Base-by-base conservation (phyloP, 2,329 filamentous ascomycete species). In the Hypoxylon sp. region DNA sequence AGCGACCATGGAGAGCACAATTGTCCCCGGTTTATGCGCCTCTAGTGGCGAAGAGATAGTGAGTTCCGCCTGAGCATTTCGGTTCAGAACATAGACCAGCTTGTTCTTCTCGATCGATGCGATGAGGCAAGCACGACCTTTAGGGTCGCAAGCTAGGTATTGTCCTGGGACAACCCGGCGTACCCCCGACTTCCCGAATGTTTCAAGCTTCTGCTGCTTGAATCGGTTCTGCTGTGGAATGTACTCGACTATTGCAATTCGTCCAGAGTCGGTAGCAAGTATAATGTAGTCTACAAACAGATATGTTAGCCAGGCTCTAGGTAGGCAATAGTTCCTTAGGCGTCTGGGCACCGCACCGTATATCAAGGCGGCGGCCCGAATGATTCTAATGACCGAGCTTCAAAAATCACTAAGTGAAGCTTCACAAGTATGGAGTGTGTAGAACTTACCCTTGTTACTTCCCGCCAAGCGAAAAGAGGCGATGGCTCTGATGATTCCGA, bases 41-140 rank as follows among this genome's bases (percentile, higher is more conserved):
- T 99, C 97, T 17, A 99, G 87, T 0, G 96, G 96, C 13, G 96
- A 99, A 4, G 96, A 99, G 55, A 99, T 99, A 44, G 94, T 97
- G 75, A 99, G 89, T 80, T 97, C 93, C 17, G 94, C 94, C 81
- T 98, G 93, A 2, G 94, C 89, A 82, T 97, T 97, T 72, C 97
- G 91, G 81, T 98, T 98, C 73, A 99, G 86, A 76, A 99, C 95
- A 82, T 99, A 99, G 73, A 99, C 96, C 62, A 99, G 91, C 84
- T 99, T 99, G 84, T 98, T 99, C 87, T 99, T 99, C 83, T 99
- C 97, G 61, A 95, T 87, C 4, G 94, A 95, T 8, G 96, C 94
- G 68, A 98, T 93, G 78, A 99, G 87, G 78, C 95, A 97, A 61
- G 97, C 97, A 83, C 96, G 90, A 62, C 96, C 96, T 81, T 97